These are phyloP conservation scores for Eucalyptus dawsonii DNA, from an alignment of 345 rosid genomes.

Conservation along the genomic window DNA sequence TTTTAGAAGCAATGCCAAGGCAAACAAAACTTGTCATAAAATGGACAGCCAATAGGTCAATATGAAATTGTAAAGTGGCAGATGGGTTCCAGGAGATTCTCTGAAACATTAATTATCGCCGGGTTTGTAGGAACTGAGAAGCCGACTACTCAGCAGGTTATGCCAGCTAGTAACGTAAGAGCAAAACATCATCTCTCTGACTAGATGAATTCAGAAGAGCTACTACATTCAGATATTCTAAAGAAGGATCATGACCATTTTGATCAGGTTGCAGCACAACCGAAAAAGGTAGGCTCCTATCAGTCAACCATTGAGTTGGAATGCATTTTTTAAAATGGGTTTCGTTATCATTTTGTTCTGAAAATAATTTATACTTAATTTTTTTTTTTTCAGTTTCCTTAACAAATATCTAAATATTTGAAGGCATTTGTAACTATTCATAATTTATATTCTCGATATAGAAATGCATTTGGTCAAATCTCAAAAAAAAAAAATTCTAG, in stretches of 20 bases:
- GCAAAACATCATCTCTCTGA: background rate
- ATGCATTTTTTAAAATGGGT: rapidly evolving
- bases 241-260: background rate
- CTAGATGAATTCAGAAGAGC: background rate
- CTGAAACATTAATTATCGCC: background rate
- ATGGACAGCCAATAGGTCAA: background rate
- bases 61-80: background rate
- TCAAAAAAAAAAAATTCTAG: too few species aligned
- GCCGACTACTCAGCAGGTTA: background rate
- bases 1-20: background rate
- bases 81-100: background rate
- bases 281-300: background rate
- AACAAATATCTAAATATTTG: too few species aligned
- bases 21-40: background rate
- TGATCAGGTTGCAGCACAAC: background rate
- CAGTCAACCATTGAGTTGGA: background rate
- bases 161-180: background rate
- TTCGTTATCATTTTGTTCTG: rapidly evolving
- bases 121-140: background rate
- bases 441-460: too few species aligned
- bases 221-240: background rate
- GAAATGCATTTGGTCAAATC: too few species aligned
- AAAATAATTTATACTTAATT: too few species aligned
- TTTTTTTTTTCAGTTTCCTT: rapidly evolving
- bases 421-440: too few species aligned